Evolutionary conservation across 1,284 basidiomycete species (phyloP), one percentile per base, ranked within the genome.

Genomic region (Apiotrichum mycotoxinovorans): DNA sequence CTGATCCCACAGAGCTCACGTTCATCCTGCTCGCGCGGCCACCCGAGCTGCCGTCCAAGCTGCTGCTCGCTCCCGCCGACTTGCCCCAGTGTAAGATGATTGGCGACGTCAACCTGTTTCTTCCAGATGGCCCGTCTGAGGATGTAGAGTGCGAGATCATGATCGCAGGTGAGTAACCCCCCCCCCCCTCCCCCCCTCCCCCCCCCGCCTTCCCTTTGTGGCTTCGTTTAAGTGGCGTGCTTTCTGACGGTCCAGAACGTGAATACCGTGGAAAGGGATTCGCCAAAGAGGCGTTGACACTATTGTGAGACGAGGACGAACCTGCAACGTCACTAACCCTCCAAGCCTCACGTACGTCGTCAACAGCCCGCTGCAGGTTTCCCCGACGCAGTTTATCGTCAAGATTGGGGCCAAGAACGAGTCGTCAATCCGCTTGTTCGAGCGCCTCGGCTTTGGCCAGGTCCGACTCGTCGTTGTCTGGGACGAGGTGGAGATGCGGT

Each of bases 1-100:
- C 40, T 41, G 37, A 15, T 30, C 37, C 18, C n/a, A 3, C 64
- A 89, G 87, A 97, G 75, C 78, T 97, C 23, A 97, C 94, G 0
- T 95, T 96, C 73, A 95, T 97, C 75, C 79, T 96, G 49, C 84
- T 93, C 34, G 83, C 83, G 7, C 79, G 81, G 23, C 71, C 68
- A 1, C 45, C 59, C 43, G 26, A 56, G 50, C 43, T 52, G 17
- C 45, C 54, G 11, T 45, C 72, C 37, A 33, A 54, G 12, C 34
- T 44, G 44, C 38, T 62, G 20, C 47, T 71, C 26, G 11, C 62
- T 0, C 49, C 63, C 3, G 72, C 77, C 14, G 73, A 78, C 18
- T 17, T 61, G 8, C 15, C 30, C 3, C 20, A 11, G 2, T 62
- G 60, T 43, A 37, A 17, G 14, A 64, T 61, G 62, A 40, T 64